Conservation (phyloP, 768 basidiomycete genomes). For the Calocybe gangraenosa region DNA sequence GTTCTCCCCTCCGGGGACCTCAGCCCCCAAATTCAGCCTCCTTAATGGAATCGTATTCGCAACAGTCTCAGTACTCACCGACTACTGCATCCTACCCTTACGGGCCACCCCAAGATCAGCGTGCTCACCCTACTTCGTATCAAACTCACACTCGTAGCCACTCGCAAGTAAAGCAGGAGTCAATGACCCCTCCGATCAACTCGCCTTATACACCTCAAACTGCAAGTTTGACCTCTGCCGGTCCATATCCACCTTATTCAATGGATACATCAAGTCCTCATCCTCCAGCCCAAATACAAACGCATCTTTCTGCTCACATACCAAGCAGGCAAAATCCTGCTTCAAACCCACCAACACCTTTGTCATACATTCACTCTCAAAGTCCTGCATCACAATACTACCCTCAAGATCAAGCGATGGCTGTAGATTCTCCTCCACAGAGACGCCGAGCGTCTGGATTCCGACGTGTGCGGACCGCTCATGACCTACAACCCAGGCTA, state of each 20-base stretch:
- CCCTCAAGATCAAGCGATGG: conserved; percentile 65
- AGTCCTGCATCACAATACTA: conserved; percentile 53
- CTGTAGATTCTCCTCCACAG: conserved; percentile 57
- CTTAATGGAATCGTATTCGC: conserved; percentile 70
- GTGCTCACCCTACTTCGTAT: conserved; percentile 36
- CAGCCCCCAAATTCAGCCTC: conserved; percentile 41
- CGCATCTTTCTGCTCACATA: conserved; percentile 47
- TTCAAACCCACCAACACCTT: conserved; percentile 70
- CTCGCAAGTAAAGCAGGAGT: conserved; percentile 53
- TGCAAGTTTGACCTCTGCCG: conserved; percentile 30
- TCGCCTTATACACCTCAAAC: conserved; percentile 57
- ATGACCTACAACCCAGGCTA: conserved; percentile 75
- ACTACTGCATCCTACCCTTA: conserved; percentile 50
- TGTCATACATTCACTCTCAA: conserved; percentile 59
- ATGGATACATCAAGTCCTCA: conserved; percentile 68
- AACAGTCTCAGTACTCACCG: conserved; percentile 65
- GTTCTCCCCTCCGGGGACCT: conserved; percentile 60
- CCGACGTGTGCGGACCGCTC: conserved; percentile 68
- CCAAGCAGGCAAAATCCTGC: conserved; percentile 50
- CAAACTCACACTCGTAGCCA: conserved; percentile 54
- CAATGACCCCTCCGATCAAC: conserved; percentile 42
- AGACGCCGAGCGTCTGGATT: conserved; percentile 75
- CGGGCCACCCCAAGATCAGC: conserved; percentile 38
- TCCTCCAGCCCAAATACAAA: conserved; percentile 44
- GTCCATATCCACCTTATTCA: conserved; percentile 42